Base-by-base conservation (phyloP, 805 yeast genomes). In the Metschnikowia baotianmanensis region DNA sequence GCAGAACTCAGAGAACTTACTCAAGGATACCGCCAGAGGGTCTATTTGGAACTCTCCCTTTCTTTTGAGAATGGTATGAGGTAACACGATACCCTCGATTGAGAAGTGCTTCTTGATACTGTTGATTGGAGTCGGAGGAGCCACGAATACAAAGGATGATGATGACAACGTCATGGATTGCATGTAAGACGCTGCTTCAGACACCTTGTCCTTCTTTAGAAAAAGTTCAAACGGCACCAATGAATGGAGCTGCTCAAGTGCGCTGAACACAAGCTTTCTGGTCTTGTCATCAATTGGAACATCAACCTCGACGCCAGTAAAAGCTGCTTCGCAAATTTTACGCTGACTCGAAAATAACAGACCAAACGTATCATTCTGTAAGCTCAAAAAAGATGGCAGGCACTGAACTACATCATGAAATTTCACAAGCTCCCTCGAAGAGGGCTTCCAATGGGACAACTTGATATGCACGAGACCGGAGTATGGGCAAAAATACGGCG, bases 391-490 rank as follows among this genome's bases (percentile, higher is more conserved):
- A 9, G 19, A 15, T 4, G 35, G 31, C 19, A 32, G 38, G 15
- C 15, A 13, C 11, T 34, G 35, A 10, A 29, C 35, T 22, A 40
- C 24, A 5, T 29, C 35, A 20, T 34, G 34, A 12, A 15, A 15
- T 2, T 7, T 8, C n/a, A 23, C 15, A 5, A 15, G 34, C n/a
- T 40, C 38, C 13, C 19, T 18, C 8, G 12, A 6, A 11, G 21
- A 30, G 7, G 43, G 38, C 6, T 30, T 31, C 43, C 43, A 40
- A 1, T 16, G 10, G 8, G 27, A 24, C 1, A 31, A 18, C 23
- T 30, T 34, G 21, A 34, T 38, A 11, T 40, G 43, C 9, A 40
- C 19, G 23, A 40, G 38, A 1, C 43, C 43, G 6, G 43, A 29
- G 23, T 40, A 20, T 2, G 38, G 35, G 6, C 25, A 31, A 8